Percentiles rank a stretch among this genome's conserved stretches.
Conservation (phyloP, 208 protist species). For the Acanthamoeba castellanii region DNA sequence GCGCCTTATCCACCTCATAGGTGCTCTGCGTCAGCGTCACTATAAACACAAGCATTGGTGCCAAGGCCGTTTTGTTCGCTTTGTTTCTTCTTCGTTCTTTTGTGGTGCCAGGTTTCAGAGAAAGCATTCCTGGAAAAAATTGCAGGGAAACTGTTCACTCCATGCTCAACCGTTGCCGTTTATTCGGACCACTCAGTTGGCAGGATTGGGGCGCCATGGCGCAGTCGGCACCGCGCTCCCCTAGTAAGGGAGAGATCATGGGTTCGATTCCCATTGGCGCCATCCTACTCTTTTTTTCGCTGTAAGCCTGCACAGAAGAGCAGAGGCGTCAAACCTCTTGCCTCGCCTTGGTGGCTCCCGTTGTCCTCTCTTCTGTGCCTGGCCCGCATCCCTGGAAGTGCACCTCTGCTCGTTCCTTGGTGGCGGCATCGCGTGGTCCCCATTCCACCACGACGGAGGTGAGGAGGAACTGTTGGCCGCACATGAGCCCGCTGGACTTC, state of each 20-base stretch:
- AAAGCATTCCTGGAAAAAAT: no score
- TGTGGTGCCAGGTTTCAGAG: no score
- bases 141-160: no score
- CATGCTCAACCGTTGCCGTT: no score
- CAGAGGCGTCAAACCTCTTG: no score
- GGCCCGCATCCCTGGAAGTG: neutral
- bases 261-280: conserved; percentile 52
- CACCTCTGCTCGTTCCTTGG: neutral
- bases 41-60: neutral
- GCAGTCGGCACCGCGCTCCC: conserved; percentile 41
- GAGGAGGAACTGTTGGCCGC: neutral
- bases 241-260: conserved; percentile 51
- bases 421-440: neutral
- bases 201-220: conserved; percentile 9
- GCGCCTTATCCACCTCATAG: neutral
- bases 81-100: no score
- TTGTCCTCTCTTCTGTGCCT: no score
- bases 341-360: no score
- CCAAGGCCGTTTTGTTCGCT: no score
- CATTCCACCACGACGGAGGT: neutral
- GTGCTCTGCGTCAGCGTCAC: neutral
- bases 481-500: neutral
- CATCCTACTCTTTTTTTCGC: neutral
- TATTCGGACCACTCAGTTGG: no score
- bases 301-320: no score